Evolutionary conservation across 768 basidiomycete species (phyloP), one percentile per base, ranked within the genome.

Genomic region (Panaeolus papilionaceus): DNA sequence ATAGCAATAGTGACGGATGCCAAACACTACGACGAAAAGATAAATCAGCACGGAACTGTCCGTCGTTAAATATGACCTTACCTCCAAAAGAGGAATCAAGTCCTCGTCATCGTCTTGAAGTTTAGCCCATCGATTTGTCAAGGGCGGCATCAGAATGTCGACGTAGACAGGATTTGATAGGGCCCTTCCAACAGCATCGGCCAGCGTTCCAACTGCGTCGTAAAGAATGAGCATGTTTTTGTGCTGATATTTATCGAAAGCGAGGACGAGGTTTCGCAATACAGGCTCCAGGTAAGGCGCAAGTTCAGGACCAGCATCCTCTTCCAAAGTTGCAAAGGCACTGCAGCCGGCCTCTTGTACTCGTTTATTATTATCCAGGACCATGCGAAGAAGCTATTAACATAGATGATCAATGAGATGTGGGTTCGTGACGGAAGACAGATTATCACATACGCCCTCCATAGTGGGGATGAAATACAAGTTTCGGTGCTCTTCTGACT

Each of bases 261-360:
- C 98, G 70, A 94, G 89, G 42, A 99, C 96, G 64, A 99, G 85
- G 78, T 98, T 98, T 64, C 93, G 90, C 67, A 99, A 83, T 64
- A 99, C 94, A 3, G 96, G 96, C 73, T 97, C 96, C 16, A 99
- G 89, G 81, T 92, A 99, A 1, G 98, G 98, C 11, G 89, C 92
- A 63, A 99, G 88, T 71, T 93, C 92, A 2, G 85, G 74, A 2
- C 95, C 97, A 5, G 98, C 98, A 77, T 99, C 98, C 78, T 99
- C 98, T 78, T 99, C 98, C 11, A 99, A 87, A 16, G 98, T 99
- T 12, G 98, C 98, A 74, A 99, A 99, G 0, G 98, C 98, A 70
- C 95, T 96, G 80, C 98, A 99, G 9, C 98, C 98, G 4, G 98
- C 98, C 79, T 99, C 98, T 81, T 99, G 98, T 0, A 99, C 98